Percentiles rank a stretch among this genome's conserved stretches.
phyloP scores from a whole-genome alignment of 2,329 filamentous ascomycete genomes.

The Claviceps quebecensis region DNA sequence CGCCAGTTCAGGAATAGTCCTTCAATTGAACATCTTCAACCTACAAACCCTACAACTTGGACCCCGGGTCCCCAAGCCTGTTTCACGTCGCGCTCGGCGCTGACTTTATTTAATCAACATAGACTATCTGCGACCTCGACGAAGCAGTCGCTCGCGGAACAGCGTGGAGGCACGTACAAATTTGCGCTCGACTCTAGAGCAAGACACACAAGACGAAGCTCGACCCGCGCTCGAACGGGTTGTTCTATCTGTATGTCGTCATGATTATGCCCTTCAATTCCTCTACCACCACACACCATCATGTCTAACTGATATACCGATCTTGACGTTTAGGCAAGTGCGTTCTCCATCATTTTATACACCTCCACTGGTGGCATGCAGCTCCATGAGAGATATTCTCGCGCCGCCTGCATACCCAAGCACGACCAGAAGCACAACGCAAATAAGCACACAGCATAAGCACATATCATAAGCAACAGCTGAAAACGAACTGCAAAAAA shows the following conservation, averaged over 20 bases:
- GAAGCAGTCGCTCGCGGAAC: conserved; percentile 5
- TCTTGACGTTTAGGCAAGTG: conserved; percentile 17
- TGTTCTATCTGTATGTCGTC: conserved; percentile 23
- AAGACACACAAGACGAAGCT: conserved; percentile 24
- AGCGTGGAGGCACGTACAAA: conserved; percentile 19
- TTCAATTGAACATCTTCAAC: not conserved
- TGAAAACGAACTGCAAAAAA: too few species aligned
- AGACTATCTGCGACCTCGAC: not conserved
- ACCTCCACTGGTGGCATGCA: conserved; percentile 4
- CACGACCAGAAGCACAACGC: not conserved
- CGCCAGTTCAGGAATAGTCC: not conserved
- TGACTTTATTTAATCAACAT: not conserved
- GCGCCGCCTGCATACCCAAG: too few species aligned
- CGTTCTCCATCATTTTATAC: conserved; percentile 2
- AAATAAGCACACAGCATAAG: too few species aligned
- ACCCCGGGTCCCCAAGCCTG: too few species aligned
- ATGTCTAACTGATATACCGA: not conserved
- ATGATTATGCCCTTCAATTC: not conserved
- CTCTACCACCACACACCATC: not conserved
- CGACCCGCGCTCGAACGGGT: conserved; percentile 23
- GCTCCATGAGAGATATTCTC: too few species aligned
- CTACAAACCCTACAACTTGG: too few species aligned
- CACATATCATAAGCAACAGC: too few species aligned
- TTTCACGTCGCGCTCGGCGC: not conserved
- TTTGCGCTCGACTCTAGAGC: conserved; percentile 24